Evolutionary conservation across 768 basidiomycete genomes (phyloP).

Genomic region (Mycena sanguinolenta): DNA sequence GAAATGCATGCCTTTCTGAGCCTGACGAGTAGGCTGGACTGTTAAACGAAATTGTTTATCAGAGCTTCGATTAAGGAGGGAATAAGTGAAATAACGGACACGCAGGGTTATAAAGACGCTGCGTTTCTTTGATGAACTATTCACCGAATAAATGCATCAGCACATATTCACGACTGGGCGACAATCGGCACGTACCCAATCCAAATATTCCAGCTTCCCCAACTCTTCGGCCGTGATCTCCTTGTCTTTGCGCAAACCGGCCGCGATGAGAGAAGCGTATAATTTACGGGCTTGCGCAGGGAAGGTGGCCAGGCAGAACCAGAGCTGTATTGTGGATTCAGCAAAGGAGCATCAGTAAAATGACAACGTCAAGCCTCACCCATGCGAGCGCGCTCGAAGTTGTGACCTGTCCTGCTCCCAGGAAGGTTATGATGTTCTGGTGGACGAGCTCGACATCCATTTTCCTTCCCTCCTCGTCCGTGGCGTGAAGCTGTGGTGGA

Average conservation of each 20-base stretch:
- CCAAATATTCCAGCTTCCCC: slow-evolving; percentile 31
- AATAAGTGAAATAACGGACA: not conserved
- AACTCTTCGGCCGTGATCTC: slow-evolving; percentile 33
- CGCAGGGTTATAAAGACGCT: slow-evolving; percentile 31
- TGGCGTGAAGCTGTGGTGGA: slow-evolving; percentile 20
- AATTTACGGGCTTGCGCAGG: slow-evolving; percentile 29
- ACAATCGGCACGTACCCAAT: slow-evolving; percentile 28
- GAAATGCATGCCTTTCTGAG: slow-evolving; percentile 22
- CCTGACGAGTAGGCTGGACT: slow-evolving; percentile 32
- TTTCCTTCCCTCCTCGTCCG: slow-evolving; percentile 32
- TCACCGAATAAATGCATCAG: not conserved
- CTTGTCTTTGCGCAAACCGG: slow-evolving; percentile 19
- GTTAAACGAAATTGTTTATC: not conserved
- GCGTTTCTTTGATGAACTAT: slow-evolving; percentile 27
- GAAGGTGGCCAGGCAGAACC: slow-evolving; percentile 33
- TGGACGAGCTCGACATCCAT: slow-evolving; percentile 31
- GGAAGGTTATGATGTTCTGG: slow-evolving; percentile 30
- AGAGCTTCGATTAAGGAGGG: not conserved
- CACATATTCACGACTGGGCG: no score
- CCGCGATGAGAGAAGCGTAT: slow-evolving; percentile 28
- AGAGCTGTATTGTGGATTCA: slow-evolving; percentile 3
- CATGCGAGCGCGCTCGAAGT: slow-evolving; percentile 29
- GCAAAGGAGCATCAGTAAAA: no score
- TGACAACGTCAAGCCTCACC: not conserved
- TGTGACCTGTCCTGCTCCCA: slow-evolving; percentile 33